Evolutionary conservation across 495 filamentous ascomycete genomes (phyloP).

Genomic region (Xylaria castorea): DNA sequence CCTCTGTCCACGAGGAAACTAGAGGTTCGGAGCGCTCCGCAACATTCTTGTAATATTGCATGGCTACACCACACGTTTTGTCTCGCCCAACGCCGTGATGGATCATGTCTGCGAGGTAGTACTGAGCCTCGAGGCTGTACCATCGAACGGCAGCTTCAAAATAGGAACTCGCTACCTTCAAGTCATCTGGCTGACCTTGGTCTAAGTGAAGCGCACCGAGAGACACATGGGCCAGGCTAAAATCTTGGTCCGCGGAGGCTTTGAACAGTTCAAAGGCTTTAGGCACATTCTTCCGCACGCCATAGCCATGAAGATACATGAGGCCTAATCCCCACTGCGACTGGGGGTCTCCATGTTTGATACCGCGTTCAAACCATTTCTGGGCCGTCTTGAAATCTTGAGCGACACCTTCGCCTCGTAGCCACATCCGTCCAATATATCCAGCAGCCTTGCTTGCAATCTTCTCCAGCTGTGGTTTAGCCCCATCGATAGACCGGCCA

Average conservation of each 20-base stretch:
- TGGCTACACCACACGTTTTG: constrained; percentile 78
- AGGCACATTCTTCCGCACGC: constrained; percentile 73
- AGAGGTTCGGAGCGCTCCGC: constrained; percentile 87
- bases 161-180: constrained; percentile 74
- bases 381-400: constrained; percentile 78
- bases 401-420: constrained; percentile 87
- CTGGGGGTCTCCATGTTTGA: constrained; percentile 78
- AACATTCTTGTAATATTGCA: constrained; percentile 93
- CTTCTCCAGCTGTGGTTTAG: constrained; percentile 71
- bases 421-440: constrained; percentile 89
- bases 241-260: constrained; percentile 82
- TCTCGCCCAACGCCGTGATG: constrained; percentile 82
- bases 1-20: constrained; percentile 83
- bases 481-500: constrained; percentile 50
- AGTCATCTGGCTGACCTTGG: constrained; percentile 74
- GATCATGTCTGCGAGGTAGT: constrained; percentile 91
- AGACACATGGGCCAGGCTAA: constrained; percentile 80
- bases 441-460: constrained; percentile 88
- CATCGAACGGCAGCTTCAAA: constrained; percentile 93
- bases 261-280: constrained; percentile 83
- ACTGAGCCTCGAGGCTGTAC: constrained; percentile 90
- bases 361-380: constrained; percentile 86
- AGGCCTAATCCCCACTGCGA: constrained; percentile 87
- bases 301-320: constrained; percentile 87
- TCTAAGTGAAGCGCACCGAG: constrained; percentile 89